Evolutionary conservation across 768 basidiomycete species (phyloP).

Genomic region (Pseudohyphozyma bogoriensis): DNA sequence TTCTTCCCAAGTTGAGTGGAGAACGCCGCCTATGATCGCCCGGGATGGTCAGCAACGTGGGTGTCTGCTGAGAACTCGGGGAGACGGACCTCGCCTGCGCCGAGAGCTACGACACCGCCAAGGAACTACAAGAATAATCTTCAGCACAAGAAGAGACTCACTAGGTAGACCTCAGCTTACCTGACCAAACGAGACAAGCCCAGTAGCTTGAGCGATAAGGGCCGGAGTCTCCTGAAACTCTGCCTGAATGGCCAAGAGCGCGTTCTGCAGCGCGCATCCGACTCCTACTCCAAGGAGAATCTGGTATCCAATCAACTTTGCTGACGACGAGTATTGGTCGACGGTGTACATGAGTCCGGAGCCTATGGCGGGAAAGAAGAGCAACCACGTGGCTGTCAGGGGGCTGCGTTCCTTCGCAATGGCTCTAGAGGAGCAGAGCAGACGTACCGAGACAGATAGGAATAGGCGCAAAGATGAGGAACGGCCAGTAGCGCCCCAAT

Average conservation of each 20-base stretch:
- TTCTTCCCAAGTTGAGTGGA: slow-evolving; percentile 37
- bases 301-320: slow-evolving; percentile 36
- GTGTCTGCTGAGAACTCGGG: no score
- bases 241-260: slow-evolving; percentile 31
- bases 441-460: no score
- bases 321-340: slow-evolving; percentile 5
- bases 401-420: no score
- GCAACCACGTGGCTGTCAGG: no score
- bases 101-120: slow-evolving; percentile 38
- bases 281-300: slow-evolving; percentile 40
- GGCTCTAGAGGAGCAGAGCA: no score
- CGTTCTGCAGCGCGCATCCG: slow-evolving; percentile 28
- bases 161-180: neutral
- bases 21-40: no score
- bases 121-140: no score
- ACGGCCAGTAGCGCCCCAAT: slow-evolving; percentile 38
- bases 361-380: no score
- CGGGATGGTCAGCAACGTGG: no score
- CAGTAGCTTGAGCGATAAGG: slow-evolving; percentile 34
- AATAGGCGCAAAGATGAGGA: slow-evolving; percentile 39
- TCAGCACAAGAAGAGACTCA: no score
- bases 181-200: slow-evolving; percentile 23
- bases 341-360: slow-evolving; percentile 15
- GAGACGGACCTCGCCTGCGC: slow-evolving; percentile 38
- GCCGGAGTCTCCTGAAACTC: slow-evolving; percentile 28